Evolutionary conservation across 768 basidiomycete genomes (phyloP), one percentile per base, ranked within the genome.

Genomic region (Rhizopogon roseolus): DNA sequence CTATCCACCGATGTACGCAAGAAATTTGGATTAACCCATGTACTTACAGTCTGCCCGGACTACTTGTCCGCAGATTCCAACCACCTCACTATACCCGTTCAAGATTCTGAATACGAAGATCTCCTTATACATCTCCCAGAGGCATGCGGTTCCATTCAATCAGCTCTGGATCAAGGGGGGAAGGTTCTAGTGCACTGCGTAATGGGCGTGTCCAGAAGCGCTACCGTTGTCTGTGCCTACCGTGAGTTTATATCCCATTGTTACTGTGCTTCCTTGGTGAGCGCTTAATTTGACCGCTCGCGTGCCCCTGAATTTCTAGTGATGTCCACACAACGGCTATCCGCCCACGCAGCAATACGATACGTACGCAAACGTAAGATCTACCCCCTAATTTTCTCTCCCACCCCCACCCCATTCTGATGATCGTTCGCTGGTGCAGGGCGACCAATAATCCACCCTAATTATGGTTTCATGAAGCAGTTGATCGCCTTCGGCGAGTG

Each of bases 181-280:
- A 75, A 71, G 43, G 80, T 88, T 5, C 76, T 90, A 9, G 82
- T 89, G 13, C 88, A 90, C 57, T 89, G 88, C 62, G 72, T 82
- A 9, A 85, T 87, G 80, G 88, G 88, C 5, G 68, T 89, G 7
- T 90, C 85, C 0, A 74, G 88, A 56, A 88, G 86, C 57, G 72
- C 81, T 38, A 82, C 86, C 8, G 78, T 81, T 25, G 72, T 83
- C 25, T 78, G 76, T 48, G 81, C 81, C 14, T 84, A 77, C 62
- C 64, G 79, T 81, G 64, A 68, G 80, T 73, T 14, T 22, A 8
- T 45, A 38, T 51, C 25, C 42, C n/a, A 54, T n/a, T 22, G 13
- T 11, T 32, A 28, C 32, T 14, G 37, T 52, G 54, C 34, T 52
- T 54, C 34, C 51, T 32, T 41, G 42, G 19, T 34, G 44, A 43